Conservation (phyloP, 805 yeast genomes). For the Cyberlindnera mycetangii region DNA sequence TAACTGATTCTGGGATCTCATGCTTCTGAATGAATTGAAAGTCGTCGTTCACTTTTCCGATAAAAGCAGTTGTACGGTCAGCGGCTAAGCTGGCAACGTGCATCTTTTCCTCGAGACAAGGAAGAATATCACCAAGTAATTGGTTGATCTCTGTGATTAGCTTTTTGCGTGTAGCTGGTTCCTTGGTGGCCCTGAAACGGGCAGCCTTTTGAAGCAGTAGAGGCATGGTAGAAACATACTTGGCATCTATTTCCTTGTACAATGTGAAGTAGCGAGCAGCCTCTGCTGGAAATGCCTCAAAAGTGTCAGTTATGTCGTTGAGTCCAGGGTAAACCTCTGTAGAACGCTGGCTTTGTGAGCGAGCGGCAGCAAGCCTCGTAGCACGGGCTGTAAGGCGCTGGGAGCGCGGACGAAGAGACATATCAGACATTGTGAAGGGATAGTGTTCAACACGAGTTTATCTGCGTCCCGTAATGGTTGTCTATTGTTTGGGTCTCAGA, state of each 20-base stretch:
- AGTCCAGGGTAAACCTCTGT: constrained; percentile 72
- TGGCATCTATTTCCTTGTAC: constrained; percentile 91
- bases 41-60: constrained; percentile 74
- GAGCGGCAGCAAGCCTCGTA: constrained; percentile 9
- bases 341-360: constrained; percentile 17
- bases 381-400: constrained; percentile 29
- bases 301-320: constrained; percentile 86
- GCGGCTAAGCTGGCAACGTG: constrained; percentile 92
- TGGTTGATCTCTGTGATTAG: constrained; percentile 36
- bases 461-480: neutral
- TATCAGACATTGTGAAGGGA: constrained; percentile 12
- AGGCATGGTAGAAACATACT: constrained; percentile 76
- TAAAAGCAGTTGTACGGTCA: constrained; percentile 66
- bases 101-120: constrained; percentile 94
- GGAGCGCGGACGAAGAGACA: constrained; percentile 35
- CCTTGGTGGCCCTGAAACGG: constrained; percentile 36
- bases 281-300: constrained; percentile 86
- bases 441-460: too few species aligned
- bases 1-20: constrained; percentile 79
- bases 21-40: constrained; percentile 68
- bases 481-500: neutral
- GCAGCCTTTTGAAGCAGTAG: constrained; percentile 53
- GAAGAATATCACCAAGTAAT: constrained; percentile 66
- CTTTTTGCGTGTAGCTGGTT: constrained; percentile 23
- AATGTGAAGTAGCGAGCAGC: constrained; percentile 81